Percentiles rank a stretch among this genome's conserved stretches.
phyloP scores from a whole-genome alignment of 306 rosid species.

The Heteromeles arbutifolia region DNA sequence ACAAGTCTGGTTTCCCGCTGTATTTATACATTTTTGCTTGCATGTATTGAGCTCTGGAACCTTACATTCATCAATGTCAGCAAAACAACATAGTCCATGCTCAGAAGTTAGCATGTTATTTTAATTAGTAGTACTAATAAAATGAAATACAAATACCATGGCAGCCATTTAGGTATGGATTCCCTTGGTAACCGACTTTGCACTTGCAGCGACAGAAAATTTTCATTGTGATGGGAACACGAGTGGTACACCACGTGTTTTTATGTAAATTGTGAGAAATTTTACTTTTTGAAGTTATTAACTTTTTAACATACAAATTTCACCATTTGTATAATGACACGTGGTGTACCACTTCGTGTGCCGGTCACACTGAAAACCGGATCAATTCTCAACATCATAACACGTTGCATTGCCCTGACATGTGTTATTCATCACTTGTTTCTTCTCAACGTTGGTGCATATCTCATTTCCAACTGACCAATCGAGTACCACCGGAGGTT shows the following conservation, averaged over 20 bases:
- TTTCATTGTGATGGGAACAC: too few species aligned
- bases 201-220: constrained; percentile 35
- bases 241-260: too few species aligned
- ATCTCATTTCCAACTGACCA: constrained; percentile 26
- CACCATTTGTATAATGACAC: too few species aligned
- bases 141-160: constrained; percentile 6
- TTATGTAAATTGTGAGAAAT: too few species aligned
- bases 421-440: neutral
- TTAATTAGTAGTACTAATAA: too few species aligned
- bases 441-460: constrained; percentile 1
- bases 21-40: neutral
- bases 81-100: neutral
- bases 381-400: neutral
- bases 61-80: constrained; percentile 12
- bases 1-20: neutral
- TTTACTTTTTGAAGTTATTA: too few species aligned
- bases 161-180: constrained; percentile 39
- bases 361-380: too few species aligned
- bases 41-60: neutral
- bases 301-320: too few species aligned
- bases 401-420: constrained; percentile 6
- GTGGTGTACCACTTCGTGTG: too few species aligned
- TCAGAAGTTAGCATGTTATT: too few species aligned
- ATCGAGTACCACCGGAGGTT: constrained; percentile 21
- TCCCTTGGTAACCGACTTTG: constrained; percentile 29